These are phyloP conservation scores for Cicer cuneatum DNA, from an alignment of 306 rosid species.

Conservation along the genomic window DNA sequence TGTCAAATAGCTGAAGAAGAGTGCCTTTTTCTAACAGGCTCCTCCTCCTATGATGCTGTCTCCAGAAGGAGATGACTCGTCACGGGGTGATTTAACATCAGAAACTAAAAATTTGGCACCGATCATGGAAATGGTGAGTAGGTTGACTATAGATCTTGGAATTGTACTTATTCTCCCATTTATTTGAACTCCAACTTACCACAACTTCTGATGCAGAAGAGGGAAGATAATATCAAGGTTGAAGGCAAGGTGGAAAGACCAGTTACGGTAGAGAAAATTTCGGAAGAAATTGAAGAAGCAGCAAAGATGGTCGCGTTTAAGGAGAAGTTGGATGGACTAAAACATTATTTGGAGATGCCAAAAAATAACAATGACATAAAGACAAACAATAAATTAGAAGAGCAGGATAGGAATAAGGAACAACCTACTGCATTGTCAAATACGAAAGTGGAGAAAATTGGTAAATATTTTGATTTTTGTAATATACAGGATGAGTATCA, in stretches of 20 bases:
- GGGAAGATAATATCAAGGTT: constrained; percentile 40
- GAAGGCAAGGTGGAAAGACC: constrained; percentile 51
- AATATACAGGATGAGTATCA: constrained; percentile 12
- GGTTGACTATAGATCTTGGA: constrained; percentile 34
- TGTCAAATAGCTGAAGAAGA: constrained; percentile 44
- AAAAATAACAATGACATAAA: constrained; percentile 38
- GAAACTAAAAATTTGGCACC: constrained; percentile 41
- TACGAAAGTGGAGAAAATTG: constrained; percentile 50
- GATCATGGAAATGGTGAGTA: constrained; percentile 52
- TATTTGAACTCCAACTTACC: constrained; percentile 26
- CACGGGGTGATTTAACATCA: constrained; percentile 48
- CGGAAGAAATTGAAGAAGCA: constrained; percentile 47
- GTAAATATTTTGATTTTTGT: constrained; percentile 50
- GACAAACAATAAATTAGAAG: constrained; percentile 40
- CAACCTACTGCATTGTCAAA: constrained; percentile 42
- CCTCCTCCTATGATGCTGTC: constrained; percentile 60
- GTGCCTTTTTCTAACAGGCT: constrained; percentile 58
- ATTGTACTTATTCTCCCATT: neutral
- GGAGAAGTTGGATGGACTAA: constrained; percentile 48
- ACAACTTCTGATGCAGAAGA: constrained; percentile 48
- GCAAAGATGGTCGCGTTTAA: constrained; percentile 40
- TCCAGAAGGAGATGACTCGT: constrained; percentile 46
- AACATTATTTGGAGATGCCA: constrained; percentile 52
- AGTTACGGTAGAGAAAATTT: constrained; percentile 38
- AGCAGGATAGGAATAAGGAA: constrained; percentile 45